phyloP scores from a whole-genome alignment of 495 filamentous ascomycete genomes.

The Lasiosphaeriaceae sp. region DNA sequence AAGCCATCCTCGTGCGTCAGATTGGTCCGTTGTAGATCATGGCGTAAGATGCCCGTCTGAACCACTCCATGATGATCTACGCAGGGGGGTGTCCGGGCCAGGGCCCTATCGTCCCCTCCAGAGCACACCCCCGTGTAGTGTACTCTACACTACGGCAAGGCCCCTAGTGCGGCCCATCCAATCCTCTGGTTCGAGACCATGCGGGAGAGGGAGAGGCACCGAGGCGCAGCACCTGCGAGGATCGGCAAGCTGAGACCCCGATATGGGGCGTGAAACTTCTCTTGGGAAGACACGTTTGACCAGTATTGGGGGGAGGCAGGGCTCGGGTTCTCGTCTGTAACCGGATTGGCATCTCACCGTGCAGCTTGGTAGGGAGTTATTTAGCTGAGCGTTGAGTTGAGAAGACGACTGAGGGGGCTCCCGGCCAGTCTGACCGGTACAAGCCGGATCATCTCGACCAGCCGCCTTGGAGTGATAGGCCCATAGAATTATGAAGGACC shows the following conservation, averaged over 20 bases:
- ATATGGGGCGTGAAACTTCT: slow-evolving; percentile 32
- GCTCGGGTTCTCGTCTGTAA: slow-evolving; percentile 20
- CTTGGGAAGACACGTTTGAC: slow-evolving; percentile 12
- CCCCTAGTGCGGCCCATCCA: slow-evolving; percentile 11
- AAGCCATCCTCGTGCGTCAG: slow-evolving; percentile 28
- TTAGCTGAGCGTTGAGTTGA: not conserved
- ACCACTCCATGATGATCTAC: slow-evolving; percentile 30
- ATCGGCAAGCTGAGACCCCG: slow-evolving; percentile 39
- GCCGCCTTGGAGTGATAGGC: not conserved
- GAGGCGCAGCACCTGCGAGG: slow-evolving; percentile 26
- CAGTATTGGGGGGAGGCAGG: slow-evolving; percentile 14
- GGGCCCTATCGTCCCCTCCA: slow-evolving; percentile 9
- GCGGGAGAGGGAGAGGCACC: slow-evolving; percentile 6
- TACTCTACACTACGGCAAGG: not conserved
- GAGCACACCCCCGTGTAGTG: not conserved
- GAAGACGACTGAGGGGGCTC: not conserved
- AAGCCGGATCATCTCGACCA: slow-evolving; percentile 1
- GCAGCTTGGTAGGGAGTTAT: not conserved
- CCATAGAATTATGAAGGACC: not conserved
- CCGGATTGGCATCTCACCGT: slow-evolving; percentile 31
- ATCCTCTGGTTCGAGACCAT: slow-evolving; percentile 10
- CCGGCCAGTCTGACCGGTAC: not conserved
- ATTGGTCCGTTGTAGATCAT: slow-evolving; percentile 35
- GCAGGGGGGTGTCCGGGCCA: slow-evolving; percentile 23
- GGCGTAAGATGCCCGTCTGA: slow-evolving; percentile 38